Evolutionary conservation across 1,284 basidiomycete species (phyloP).

Genomic region (Mycosarcoma maydis): DNA sequence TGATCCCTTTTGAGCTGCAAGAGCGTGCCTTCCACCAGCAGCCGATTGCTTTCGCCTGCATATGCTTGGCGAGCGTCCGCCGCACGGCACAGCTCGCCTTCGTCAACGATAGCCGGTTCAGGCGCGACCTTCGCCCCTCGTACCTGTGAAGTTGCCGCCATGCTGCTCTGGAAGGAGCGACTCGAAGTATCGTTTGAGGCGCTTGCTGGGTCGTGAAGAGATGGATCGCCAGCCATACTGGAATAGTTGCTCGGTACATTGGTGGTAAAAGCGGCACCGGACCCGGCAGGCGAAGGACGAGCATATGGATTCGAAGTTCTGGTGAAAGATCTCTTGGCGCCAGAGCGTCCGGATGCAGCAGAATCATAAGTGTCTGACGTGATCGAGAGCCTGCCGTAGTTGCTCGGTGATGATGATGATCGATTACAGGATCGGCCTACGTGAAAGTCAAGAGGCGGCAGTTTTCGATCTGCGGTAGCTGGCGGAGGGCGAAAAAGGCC

Average conservation of each 20-base stretch:
- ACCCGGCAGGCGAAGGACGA: constrained; percentile 2
- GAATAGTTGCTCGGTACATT: not conserved
- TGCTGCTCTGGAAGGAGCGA: not conserved
- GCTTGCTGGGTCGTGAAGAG: no score
- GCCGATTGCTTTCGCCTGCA: constrained; percentile 15
- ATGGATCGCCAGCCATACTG: not conserved
- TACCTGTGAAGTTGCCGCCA: not conserved
- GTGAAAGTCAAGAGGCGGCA: constrained; percentile 32
- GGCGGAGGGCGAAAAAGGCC: constrained; percentile 33
- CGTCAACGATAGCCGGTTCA: not conserved
- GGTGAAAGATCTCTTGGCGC: constrained; percentile 1
- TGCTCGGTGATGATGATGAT: constrained; percentile 23
- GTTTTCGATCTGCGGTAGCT: constrained; percentile 15
- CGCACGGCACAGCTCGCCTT: not conserved
- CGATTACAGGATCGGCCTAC: constrained; percentile 13
- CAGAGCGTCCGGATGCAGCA: constrained; percentile 6
- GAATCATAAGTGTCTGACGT: constrained; percentile 25
- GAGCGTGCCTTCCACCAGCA: constrained; percentile 27
- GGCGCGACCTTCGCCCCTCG: not conserved
- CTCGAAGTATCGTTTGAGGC: not conserved
- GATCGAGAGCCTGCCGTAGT: constrained; percentile 24
- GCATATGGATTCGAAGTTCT: constrained; percentile 7
- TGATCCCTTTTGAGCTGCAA: constrained; percentile 26
- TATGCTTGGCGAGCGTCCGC: constrained; percentile 4
- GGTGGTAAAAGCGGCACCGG: not conserved